phyloP scores from a whole-genome alignment of 371 early-diverging fungal genomes.

The Mortierella sp. region DNA sequence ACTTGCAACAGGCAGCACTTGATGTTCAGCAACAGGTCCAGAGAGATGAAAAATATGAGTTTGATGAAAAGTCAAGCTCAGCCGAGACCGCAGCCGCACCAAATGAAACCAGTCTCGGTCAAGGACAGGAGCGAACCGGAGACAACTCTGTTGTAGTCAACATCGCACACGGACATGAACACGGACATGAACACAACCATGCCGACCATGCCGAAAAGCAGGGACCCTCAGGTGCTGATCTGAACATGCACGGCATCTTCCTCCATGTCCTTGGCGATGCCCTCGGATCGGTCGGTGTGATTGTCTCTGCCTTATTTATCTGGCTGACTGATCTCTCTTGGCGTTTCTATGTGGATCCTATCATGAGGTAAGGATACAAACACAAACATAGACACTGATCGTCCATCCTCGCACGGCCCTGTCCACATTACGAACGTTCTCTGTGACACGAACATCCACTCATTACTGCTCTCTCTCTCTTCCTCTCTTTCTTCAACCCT shows the following conservation, averaged over 20 bases:
- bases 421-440: too few relatives aligned
- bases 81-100: background rate
- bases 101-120: background rate
- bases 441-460: slow-evolving; percentile 7
- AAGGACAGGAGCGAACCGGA: background rate
- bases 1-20: slow-evolving; percentile 28
- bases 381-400: background rate
- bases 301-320: slow-evolving; percentile 84
- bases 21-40: slow-evolving; percentile 35
- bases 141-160: slow-evolving; percentile 10
- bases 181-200: slow-evolving; percentile 54
- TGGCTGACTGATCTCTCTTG: slow-evolving; percentile 75
- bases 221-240: slow-evolving; percentile 57
- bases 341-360: slow-evolving; percentile 85
- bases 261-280: slow-evolving; percentile 96
- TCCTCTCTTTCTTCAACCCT: slow-evolving; percentile 11
- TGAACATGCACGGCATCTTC: slow-evolving; percentile 95
- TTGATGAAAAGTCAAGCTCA: slow-evolving; percentile 4
- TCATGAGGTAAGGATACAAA: slow-evolving; percentile 57
- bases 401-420: too few relatives aligned
- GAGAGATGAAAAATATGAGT: slow-evolving; percentile 22
- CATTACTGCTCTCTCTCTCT: slow-evolving; percentile 54
- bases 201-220: slow-evolving; percentile 49
- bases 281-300: slow-evolving; percentile 93
- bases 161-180: slow-evolving; percentile 50